Conservation (phyloP, 306 rosid species). For the Fragaria iinumae region DNA sequence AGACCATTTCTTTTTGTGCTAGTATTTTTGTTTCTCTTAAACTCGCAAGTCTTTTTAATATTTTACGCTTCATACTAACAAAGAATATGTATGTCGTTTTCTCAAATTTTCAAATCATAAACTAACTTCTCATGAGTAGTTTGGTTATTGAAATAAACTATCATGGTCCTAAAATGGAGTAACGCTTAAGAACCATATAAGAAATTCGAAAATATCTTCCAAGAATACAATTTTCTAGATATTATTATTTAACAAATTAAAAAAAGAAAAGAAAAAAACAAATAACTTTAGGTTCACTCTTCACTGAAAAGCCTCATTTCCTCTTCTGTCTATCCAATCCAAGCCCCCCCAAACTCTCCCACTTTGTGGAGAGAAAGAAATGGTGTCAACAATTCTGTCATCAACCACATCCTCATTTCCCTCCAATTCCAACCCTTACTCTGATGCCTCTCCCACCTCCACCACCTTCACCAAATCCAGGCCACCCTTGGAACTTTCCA, state of each 20-base stretch:
- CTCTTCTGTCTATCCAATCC: slow-evolving; percentile 50
- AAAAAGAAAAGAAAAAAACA: background rate
- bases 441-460: slow-evolving; percentile 42
- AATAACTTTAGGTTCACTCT: background rate
- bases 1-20: background rate
- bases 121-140: background rate
- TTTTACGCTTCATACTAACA: background rate
- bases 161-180: background rate
- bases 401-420: slow-evolving; percentile 49
- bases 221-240: background rate
- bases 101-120: background rate
- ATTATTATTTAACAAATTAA: background rate
- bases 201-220: background rate
- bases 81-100: background rate
- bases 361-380: slow-evolving; percentile 19
- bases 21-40: no score
- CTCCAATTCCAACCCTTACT: slow-evolving; percentile 35
- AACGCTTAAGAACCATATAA: background rate
- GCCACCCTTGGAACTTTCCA: slow-evolving; percentile 30
- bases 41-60: no score
- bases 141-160: background rate
- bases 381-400: slow-evolving; percentile 53
- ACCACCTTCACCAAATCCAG: slow-evolving; percentile 32
- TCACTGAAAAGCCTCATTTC: slow-evolving; percentile 16
- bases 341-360: background rate